Percentiles rank a stretch among this genome's conserved stretches.
These are phyloP conservation scores for Trypanosoma grayi DNA, from an alignment of 208 protist genomes.

Conservation along the genomic window DNA sequence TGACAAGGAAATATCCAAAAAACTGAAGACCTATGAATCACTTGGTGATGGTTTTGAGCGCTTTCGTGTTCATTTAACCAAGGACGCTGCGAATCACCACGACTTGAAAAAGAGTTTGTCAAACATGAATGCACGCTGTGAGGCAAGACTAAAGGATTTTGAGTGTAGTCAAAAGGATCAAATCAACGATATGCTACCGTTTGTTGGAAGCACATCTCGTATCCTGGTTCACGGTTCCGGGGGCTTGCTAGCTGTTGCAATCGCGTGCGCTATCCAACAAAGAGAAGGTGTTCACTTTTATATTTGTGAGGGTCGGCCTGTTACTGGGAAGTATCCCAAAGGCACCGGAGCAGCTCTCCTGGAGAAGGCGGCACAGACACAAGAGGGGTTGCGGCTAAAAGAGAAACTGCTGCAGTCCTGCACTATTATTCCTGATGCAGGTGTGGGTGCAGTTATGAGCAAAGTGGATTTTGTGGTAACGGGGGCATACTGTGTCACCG, in stretches of 20 bases:
- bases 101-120: constrained; percentile 51
- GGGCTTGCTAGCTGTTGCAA: constrained; percentile 62
- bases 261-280: constrained; percentile 78
- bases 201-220: constrained; percentile 67
- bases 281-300: constrained; percentile 84
- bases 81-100: constrained; percentile 49
- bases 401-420: constrained; percentile 62
- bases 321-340: constrained; percentile 39
- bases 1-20: constrained; percentile 70
- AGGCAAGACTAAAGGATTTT: constrained; percentile 53
- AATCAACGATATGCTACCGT: constrained; percentile 85
- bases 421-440: constrained; percentile 89
- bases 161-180: constrained; percentile 74
- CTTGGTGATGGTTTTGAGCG: constrained; percentile 80
- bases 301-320: constrained; percentile 73
- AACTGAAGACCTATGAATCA: constrained; percentile 59
- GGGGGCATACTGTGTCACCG: constrained; percentile 97
- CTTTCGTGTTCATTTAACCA: constrained; percentile 61
- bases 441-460: constrained; percentile 79
- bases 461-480: constrained; percentile 96
- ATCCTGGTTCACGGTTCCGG: constrained; percentile 87
- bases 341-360: constrained; percentile 57
- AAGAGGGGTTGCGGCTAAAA: constrained; percentile 55
- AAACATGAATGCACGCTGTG: constrained; percentile 70
- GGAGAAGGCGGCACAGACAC: constrained; percentile 46